Evolutionary conservation across 352 stramenopile species (phyloP), one percentile per base, ranked within the genome.

Genomic region (Pythium dissimile): DNA sequence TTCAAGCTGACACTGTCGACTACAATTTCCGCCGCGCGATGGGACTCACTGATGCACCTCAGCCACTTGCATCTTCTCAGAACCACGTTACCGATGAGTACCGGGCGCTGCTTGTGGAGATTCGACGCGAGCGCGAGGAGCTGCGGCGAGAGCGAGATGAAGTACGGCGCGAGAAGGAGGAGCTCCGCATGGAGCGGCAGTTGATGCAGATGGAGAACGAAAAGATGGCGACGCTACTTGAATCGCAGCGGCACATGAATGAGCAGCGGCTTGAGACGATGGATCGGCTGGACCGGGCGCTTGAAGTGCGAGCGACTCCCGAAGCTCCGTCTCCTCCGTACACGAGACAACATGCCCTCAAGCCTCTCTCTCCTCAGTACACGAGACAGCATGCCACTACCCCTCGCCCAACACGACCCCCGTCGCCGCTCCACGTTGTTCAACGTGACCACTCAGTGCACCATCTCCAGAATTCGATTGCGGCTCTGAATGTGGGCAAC

Each of bases 151-250:
- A 92, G 45, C 77, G 78, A 38, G 80, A 90, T 20, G 80, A 89
- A 34, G 24, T 88, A 9, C 76, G 80, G 2, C 67, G 67, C 3
- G 82, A 90, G 44, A 88, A 84, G 41, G 82, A 92, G 30, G 77
- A 88, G 21, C n/a, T 92, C n/a, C 78, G 80, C 1, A 69, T 88
- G 23, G 79, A 92, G 28, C 71, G 78, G 32, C 66, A 71, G 31
- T 55, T 86, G 26, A 57, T 90, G 46, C 80, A 90, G 51, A 59
- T 90, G 34, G 82, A 92, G 43, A 92, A 90, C 35, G 82, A 92
- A 59, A 78, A 79, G 35, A 84, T 89, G 73, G 69, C 70, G 8
- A 80, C 55, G 39, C 62, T 87, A 18, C 65, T 92, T 26, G 80
- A 90, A 31, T 66, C 75, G 0, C 76, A 91, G 50, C 72, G 78